Percentiles rank a stretch among this genome's conserved stretches.
These are phyloP conservation scores for Fusarium sp. DNA, from an alignment of 2,329 filamentous ascomycete species.

Conservation along the genomic window DNA sequence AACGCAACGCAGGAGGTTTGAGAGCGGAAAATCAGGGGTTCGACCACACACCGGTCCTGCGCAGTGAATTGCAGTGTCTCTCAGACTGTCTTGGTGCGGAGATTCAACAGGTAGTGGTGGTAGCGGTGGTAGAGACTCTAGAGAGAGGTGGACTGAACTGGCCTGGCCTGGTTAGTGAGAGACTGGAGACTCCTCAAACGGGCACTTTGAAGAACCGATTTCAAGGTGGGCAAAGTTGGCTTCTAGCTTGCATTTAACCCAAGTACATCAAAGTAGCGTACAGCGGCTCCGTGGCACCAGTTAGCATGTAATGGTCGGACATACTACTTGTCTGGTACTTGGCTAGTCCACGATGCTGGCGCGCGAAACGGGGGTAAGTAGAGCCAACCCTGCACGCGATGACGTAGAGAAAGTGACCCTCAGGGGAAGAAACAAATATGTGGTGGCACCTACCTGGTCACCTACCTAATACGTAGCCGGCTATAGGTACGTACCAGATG, in stretches of 20 bases:
- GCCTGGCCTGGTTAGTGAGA: conserved; percentile 27
- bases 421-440: conserved; percentile 22
- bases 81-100: conserved; percentile 36
- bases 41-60: conserved; percentile 25
- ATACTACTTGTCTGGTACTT: conserved; percentile 15
- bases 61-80: conserved; percentile 21
- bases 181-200: conserved; percentile 27
- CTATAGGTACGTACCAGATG: conserved; percentile 17
- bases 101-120: conserved; percentile 35
- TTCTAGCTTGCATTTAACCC: conserved; percentile 15
- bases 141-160: conserved; percentile 27
- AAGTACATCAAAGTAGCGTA: conserved; percentile 22
- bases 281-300: neutral
- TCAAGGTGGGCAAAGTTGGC: conserved; percentile 39
- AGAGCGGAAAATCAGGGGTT: conserved; percentile 33
- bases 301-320: neutral
- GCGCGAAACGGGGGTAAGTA: conserved; percentile 21
- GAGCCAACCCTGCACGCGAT: conserved; percentile 35
- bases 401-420: conserved; percentile 40
- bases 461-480: conserved; percentile 1
- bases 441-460: neutral
- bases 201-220: conserved; percentile 23
- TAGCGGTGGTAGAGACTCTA: conserved; percentile 36
- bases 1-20: conserved; percentile 32
- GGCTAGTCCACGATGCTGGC: conserved; percentile 22